Percentiles rank a stretch among this genome's conserved stretches.
Conservation (phyloP, 163 green algal genomes). For the Scenedesmus sp. region DNA sequence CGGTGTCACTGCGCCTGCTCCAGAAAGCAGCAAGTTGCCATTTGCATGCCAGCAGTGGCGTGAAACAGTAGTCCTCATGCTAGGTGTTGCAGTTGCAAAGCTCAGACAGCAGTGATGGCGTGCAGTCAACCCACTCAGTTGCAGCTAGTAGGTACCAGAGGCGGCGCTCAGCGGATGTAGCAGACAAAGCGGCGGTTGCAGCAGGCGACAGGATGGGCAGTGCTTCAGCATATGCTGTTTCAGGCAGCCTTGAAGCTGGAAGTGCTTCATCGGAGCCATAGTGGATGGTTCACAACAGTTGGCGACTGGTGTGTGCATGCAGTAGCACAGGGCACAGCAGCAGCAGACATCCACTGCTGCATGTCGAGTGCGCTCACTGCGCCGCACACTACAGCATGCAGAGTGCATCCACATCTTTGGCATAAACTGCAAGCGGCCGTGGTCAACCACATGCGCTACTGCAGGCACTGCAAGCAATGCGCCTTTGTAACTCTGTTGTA, state of each 20-base stretch:
- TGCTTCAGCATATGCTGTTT: not conserved
- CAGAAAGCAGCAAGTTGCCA: constrained; percentile 8
- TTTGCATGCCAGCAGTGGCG: not conserved
- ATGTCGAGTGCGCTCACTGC: too few species aligned
- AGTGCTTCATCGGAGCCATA: not conserved
- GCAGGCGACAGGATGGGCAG: not conserved
- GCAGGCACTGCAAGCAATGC: too few species aligned
- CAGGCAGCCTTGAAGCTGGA: not conserved
- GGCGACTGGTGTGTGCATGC: not conserved
- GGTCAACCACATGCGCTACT: too few species aligned
- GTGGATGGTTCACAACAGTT: not conserved
- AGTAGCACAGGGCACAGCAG: not conserved
- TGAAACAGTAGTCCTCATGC: not conserved
- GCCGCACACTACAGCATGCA: too few species aligned
- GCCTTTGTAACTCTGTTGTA: too few species aligned
- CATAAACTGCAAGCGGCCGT: too few species aligned
- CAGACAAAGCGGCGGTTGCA: not conserved
- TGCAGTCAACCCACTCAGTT: not conserved
- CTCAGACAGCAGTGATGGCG: not conserved
- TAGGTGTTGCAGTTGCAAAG: not conserved
- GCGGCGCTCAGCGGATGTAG: not conserved
- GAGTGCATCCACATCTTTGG: too few species aligned
- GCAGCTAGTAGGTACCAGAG: not conserved
- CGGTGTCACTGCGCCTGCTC: not conserved
- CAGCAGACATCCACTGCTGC: not conserved